Evolutionary conservation across 257 asterid species (phyloP), one percentile per base, ranked within the genome.

Genomic region (Catharanthus roseus): DNA sequence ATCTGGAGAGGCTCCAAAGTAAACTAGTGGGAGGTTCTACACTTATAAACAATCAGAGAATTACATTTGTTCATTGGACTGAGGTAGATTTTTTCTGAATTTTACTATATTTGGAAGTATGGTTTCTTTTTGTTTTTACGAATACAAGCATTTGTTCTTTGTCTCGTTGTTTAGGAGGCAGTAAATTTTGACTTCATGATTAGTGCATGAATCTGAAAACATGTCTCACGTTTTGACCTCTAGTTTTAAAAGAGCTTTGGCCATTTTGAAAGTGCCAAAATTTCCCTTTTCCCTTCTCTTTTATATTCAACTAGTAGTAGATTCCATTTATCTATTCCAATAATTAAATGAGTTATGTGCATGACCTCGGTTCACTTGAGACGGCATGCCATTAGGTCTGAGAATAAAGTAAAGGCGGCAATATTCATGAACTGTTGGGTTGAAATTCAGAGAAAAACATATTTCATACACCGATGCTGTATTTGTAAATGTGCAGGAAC

Each of bases 251-350:
- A 18, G 38, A 7, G 10, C 29, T 29, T 73, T 29, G 33, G 55
- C 36, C 72, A 73, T 73, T 66, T 54, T 53, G 67, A 42, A 39
- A 73, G 29, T 31, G 45, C n/a, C 58, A 65, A 73, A 65, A 18
- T 41, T 64, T 44, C 66, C 45, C 72, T 73, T 73, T 73, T 44
- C 34, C 34, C 42, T 26, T 41, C 28, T 19, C 16, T 53, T 68
- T 26, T 65, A 50, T 36, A 70, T 70, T 51, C 26, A 63, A 62
- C 65, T 7, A 50, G 70, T 45, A 12, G 39, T 10, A 39, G 65
- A 38, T 24, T 53, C 31, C 49, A 2, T 38, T 36, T 23, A 3
- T 33, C 36, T 63, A 63, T 62, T 49, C 53, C 1, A 6, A 47
- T 39, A 70, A 55, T n/a, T 6, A 24, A 57, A n/a, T 12, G 13